Percentiles rank a stretch among this genome's conserved stretches.
phyloP scores from a whole-genome alignment of 345 rosid genomes.

The Populus nigra region DNA sequence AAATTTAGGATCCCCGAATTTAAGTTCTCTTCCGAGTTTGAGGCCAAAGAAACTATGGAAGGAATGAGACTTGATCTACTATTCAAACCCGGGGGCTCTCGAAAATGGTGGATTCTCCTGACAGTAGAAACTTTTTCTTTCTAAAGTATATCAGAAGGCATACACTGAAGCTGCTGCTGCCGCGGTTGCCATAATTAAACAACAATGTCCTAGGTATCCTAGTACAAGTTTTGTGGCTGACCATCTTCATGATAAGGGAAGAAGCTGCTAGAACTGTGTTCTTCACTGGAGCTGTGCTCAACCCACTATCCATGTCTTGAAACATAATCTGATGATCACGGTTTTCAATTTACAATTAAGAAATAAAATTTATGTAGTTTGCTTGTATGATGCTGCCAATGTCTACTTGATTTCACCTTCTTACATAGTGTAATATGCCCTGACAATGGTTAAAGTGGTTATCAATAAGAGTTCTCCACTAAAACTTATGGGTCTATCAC shows the following conservation, averaged over 20 bases:
- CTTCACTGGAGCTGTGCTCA: too few relatives aligned
- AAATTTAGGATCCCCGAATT: conserved; percentile 28
- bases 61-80: conserved; percentile 21
- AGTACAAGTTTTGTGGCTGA: conserved; percentile 24
- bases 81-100: conserved; percentile 17
- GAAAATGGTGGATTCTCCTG: conserved; percentile 19
- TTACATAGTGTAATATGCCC: too few relatives aligned
- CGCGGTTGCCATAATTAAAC: background rate
- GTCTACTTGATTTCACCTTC: too few relatives aligned
- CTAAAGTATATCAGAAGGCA: conserved; percentile 25
- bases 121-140: background rate
- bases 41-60: conserved; percentile 21
- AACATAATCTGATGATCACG: too few relatives aligned
- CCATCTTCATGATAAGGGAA: conserved; percentile 30
- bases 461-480: too few relatives aligned
- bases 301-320: background rate
- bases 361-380: too few relatives aligned
- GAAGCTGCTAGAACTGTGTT: conserved; percentile 4
- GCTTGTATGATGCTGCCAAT: too few relatives aligned
- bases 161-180: conserved; percentile 31
- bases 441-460: too few relatives aligned
- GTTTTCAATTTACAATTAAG: too few relatives aligned
- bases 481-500: too few relatives aligned
- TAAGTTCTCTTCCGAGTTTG: conserved; percentile 27
- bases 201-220: too few relatives aligned